A percentile compares a stretch with the other conserved stretches of the same genome.
Conservation (phyloP, 371 early-diverging fungal genomes). For the Nematocida sp. region DNA sequence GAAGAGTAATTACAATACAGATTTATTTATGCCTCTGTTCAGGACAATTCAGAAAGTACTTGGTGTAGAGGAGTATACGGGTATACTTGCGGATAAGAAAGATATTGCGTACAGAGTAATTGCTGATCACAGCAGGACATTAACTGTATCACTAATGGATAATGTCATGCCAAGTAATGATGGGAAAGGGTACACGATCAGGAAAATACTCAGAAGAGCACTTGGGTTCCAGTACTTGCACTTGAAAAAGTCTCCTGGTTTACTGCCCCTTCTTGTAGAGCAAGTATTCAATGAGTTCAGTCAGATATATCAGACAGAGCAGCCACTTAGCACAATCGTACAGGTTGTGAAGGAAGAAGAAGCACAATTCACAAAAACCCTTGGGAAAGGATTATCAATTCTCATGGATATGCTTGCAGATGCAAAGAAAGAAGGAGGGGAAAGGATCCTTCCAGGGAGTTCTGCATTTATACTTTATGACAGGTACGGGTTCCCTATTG, state of each 20-base stretch:
- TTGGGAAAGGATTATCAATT: slow-evolving; percentile 89
- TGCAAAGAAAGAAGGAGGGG: not conserved
- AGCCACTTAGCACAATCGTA: slow-evolving; percentile 77
- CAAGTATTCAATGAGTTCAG: slow-evolving; percentile 72
- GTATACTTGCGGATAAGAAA: slow-evolving; percentile 74
- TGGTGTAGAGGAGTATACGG: slow-evolving; percentile 11
- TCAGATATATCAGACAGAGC: slow-evolving; percentile 78
- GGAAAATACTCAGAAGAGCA: slow-evolving; percentile 93
- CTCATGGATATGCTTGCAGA: slow-evolving; percentile 80
- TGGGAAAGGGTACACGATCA: slow-evolving; percentile 95
- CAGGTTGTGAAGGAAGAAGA: slow-evolving; percentile 92
- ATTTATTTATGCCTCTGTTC: slow-evolving; percentile 75
- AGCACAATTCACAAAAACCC: slow-evolving; percentile 85
- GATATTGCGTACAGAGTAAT: slow-evolving; percentile 97
- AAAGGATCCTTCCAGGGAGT: slow-evolving; percentile 77
- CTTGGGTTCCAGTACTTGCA: slow-evolving; percentile 86
- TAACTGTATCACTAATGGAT: slow-evolving; percentile 92
- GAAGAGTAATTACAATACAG: slow-evolving; percentile 92
- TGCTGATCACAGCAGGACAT: slow-evolving; percentile 94
- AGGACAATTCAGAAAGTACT: slow-evolving; percentile 72
- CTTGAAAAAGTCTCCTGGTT: slow-evolving; percentile 56
- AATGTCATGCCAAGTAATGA: slow-evolving; percentile 91
- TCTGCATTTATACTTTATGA: slow-evolving; percentile 96
- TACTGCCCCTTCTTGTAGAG: slow-evolving; percentile 53
- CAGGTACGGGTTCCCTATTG: slow-evolving; percentile 98